Evolutionary conservation across 2,329 filamentous ascomycete genomes (phyloP).

Genomic region (Xylariaceae sp.): DNA sequence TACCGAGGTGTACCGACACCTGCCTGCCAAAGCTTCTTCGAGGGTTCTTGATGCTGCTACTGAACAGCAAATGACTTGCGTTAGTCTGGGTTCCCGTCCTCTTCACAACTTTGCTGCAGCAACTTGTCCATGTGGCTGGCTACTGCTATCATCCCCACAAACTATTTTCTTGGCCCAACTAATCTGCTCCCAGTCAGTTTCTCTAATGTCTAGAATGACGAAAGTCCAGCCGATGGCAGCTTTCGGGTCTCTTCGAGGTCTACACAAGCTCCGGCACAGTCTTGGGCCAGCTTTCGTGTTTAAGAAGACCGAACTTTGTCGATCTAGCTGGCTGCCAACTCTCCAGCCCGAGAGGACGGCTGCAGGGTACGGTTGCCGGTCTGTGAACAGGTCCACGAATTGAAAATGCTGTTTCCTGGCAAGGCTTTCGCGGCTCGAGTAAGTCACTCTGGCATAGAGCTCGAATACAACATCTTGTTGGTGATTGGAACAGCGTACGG

Average conservation of each 20-base stretch:
- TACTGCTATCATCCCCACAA: constrained; percentile 11
- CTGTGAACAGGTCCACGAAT: constrained; percentile 65
- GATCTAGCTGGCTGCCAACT: constrained; percentile 30
- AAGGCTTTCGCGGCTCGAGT: constrained; percentile 57
- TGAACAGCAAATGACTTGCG: background rate
- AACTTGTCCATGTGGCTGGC: constrained; percentile 4
- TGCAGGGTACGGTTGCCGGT: constrained; percentile 54
- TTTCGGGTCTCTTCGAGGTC: constrained; percentile 30
- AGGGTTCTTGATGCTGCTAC: background rate
- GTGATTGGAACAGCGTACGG: constrained; percentile 37
- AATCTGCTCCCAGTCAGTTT: constrained; percentile 31
- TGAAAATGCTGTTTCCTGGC: constrained; percentile 61
- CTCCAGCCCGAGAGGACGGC: constrained; percentile 34
- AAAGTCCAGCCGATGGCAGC: constrained; percentile 30
- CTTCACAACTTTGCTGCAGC: constrained; percentile 1
- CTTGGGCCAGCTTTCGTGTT: constrained; percentile 18
- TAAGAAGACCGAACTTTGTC: constrained; percentile 33
- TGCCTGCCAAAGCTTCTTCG: background rate
- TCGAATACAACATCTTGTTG: constrained; percentile 56
- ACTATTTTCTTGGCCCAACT: constrained; percentile 26
- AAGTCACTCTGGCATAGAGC: constrained; percentile 63
- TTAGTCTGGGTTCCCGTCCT: constrained; percentile 1
- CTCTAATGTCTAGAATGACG: constrained; percentile 30
- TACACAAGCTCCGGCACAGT: constrained; percentile 36
- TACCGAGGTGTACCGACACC: background rate